Conservation (phyloP, 768 basidiomycete species). For the Boletales sp. region DNA sequence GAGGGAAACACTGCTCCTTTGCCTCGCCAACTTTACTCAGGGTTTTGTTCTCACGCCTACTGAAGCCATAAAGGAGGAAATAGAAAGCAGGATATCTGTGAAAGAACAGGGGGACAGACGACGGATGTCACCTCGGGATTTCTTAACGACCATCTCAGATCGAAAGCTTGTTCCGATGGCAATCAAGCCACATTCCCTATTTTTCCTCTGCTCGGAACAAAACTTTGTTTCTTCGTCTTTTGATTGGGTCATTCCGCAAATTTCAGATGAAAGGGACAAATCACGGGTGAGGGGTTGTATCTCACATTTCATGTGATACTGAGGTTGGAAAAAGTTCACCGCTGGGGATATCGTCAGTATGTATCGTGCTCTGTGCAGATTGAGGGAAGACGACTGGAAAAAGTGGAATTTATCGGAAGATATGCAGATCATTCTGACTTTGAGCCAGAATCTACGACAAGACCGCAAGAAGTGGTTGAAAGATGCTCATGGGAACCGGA, state of each 20-base stretch:
- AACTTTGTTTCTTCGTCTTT: conserved; percentile 2
- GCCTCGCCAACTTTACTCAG: not conserved
- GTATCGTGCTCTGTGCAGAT: not conserved
- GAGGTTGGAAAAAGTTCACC: not conserved
- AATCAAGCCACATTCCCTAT: conserved; percentile 1
- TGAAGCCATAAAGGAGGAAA: not conserved
- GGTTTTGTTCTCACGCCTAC: not conserved
- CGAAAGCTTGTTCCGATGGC: not conserved
- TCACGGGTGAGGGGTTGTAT: not conserved
- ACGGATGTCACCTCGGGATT: not conserved
- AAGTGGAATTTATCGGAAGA: not conserved
- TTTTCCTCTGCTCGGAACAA: conserved; percentile 3
- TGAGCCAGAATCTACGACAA: not conserved
- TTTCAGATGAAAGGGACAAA: not conserved
- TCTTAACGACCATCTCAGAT: not conserved
- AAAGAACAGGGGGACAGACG: too few species aligned
- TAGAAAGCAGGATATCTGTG: not conserved
- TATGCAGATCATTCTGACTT: not conserved
- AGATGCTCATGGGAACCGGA: not conserved
- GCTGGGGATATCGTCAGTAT: not conserved
- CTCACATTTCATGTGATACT: not conserved
- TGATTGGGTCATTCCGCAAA: not conserved
- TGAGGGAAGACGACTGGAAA: not conserved
- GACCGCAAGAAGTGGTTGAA: not conserved
- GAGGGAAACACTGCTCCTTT: not conserved